Conservation (phyloP, 2,329 filamentous ascomycete species). For the Chaetomium olivaceum region DNA sequence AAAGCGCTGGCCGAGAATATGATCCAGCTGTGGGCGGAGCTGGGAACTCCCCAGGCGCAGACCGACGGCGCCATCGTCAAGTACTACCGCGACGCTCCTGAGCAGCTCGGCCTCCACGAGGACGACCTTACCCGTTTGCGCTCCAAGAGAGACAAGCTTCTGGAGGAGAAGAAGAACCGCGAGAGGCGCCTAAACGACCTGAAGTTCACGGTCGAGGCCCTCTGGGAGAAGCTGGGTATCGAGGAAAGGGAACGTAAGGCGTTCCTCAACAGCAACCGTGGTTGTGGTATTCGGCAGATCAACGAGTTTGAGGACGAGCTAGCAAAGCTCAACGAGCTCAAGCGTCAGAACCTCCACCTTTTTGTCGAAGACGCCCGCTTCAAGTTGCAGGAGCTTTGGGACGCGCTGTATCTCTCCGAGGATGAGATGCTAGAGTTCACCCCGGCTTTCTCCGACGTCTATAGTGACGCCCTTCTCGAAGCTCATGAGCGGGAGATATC, state of each 20-base stretch:
- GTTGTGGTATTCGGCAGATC: constrained; percentile 86
- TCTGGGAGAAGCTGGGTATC: constrained; percentile 87
- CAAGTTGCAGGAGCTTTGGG: constrained; percentile 93
- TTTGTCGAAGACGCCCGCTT: constrained; percentile 94
- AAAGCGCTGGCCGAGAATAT: constrained; percentile 77
- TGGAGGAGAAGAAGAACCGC: constrained; percentile 77
- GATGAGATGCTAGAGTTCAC: constrained; percentile 99
- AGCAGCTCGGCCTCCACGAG: constrained; percentile 89
- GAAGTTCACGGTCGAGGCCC: constrained; percentile 71
- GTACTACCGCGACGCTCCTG: constrained; percentile 83
- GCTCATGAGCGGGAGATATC: constrained; percentile 91
- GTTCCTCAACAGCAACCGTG: constrained; percentile 84
- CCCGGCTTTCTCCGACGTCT: constrained; percentile 94
- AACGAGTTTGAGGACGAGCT: constrained; percentile 97
- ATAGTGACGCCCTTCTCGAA: constrained; percentile 91
- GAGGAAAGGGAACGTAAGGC: constrained; percentile 79
- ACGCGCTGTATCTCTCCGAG: constrained; percentile 88
- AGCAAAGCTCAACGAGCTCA: constrained; percentile 81
- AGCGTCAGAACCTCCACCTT: constrained; percentile 89
- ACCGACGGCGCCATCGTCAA: constrained; percentile 87
- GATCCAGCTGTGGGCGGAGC: constrained; percentile 92
- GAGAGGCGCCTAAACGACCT: constrained; percentile 60
- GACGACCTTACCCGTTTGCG: constrained; percentile 76
- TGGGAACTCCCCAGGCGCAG: constrained; percentile 90
- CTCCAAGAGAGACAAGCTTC: constrained; percentile 74